Base-by-base conservation (phyloP, 2,329 filamentous ascomycete genomes). In the Plectosphaerella cucumerina region DNA sequence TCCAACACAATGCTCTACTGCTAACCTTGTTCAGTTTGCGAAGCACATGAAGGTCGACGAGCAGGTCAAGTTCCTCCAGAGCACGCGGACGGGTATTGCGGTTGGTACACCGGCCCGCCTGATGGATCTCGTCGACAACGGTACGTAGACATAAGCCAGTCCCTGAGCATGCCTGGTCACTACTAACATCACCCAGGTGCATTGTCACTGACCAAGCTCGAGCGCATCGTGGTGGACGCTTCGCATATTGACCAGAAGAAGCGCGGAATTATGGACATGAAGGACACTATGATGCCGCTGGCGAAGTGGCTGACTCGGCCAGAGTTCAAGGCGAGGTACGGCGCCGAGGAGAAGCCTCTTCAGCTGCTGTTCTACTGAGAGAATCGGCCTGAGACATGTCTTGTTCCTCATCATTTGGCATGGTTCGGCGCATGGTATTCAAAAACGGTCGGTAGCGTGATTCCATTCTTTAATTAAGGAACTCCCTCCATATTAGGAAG, bases 31-130 rank as follows among this genome's bases (percentile, higher is more conserved):
- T 4, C 49, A 82, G 65, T 99, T 99, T 68, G 93, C 94, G 31
- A 99, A 99, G 69, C 94, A 99, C 68, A 96, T 99, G 75, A 99
- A 99, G 71, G 71, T 99, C 11, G 82, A 89, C 49, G 93, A 97
- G 61, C 89, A 92, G 33, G 83, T 92, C 48, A 78, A 86, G 53
- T 89, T 88, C 64, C 82, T 96, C 41, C 79, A 87, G 61, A 77
- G 71, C 49, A 76, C 71, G 58, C 85, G 86, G 54, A 89, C 91
- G 12, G 90, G 90, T 23, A 89, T 97, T 56, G 92, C 88, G 3
- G 90, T 97, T 14, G 94, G 94, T 4, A 99, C 94, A 5, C 93
- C 94, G 5, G 82, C 88, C 46, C 80, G 94, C 45, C 71, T 99
- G 39, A 84, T 82, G 48, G 92, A 96, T 60, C 71, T 99, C 54